Percentiles rank a stretch among this genome's conserved stretches.
Evolutionary conservation across 2,329 filamentous ascomycete species (phyloP).

Genomic region (Scleromitrula shiraiana): DNA sequence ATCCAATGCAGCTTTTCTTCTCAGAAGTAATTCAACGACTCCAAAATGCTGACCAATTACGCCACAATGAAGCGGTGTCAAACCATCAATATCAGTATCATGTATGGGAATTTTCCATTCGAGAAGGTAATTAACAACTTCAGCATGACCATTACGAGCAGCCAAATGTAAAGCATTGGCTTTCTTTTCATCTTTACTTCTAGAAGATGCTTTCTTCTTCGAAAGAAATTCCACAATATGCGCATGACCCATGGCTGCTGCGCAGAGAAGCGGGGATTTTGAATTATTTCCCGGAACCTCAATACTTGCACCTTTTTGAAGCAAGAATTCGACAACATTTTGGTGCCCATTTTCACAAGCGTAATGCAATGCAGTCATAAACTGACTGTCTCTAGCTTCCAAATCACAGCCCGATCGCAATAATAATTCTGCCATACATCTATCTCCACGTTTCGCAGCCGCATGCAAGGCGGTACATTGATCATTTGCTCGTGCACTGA

Average conservation of each 20-base stretch:
- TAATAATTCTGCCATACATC: slow-evolving; percentile 7
- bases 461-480: slow-evolving; percentile 10
- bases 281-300: slow-evolving; percentile 5
- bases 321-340: background rate
- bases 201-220: background rate
- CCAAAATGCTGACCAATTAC: slow-evolving; percentile 1
- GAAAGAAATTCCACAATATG: slow-evolving; percentile 3
- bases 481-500: slow-evolving; percentile 8
- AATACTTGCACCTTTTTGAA: slow-evolving; percentile 8
- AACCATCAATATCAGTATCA: slow-evolving; percentile 1
- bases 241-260: slow-evolving; percentile 5
- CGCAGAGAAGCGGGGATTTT: slow-evolving; percentile 6
- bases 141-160: background rate
- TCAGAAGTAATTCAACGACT: slow-evolving; percentile 4
- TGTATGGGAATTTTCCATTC: slow-evolving; percentile 4
- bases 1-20: background rate
- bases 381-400: slow-evolving; percentile 6
- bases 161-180: background rate
- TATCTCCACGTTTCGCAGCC: slow-evolving; percentile 9
- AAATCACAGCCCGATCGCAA: slow-evolving; percentile 6
- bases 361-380: slow-evolving; percentile 9
- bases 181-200: background rate
- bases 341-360: slow-evolving; percentile 4
- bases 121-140: slow-evolving; percentile 1
- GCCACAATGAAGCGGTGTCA: slow-evolving; percentile 9